Evolutionary conservation across 2,329 filamentous ascomycete species (phyloP).

Genomic region (Coleophoma eucalyptorum): DNA sequence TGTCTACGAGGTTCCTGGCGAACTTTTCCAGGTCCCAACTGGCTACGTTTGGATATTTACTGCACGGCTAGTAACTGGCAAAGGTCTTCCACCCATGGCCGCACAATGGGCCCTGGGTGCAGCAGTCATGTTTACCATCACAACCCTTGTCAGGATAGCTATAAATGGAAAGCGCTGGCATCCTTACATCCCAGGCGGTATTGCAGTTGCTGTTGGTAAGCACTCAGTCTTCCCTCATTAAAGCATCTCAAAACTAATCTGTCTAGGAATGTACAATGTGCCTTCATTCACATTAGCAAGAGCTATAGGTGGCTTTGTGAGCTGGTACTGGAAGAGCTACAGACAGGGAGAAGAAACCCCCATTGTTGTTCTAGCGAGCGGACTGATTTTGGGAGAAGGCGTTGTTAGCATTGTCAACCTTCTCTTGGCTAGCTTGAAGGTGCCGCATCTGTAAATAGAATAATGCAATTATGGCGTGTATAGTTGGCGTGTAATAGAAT

Average conservation of each 20-base stretch:
- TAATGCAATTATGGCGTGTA: not conserved
- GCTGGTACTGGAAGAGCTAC: constrained; percentile 71
- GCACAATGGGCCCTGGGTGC: constrained; percentile 73
- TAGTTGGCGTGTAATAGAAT: no score
- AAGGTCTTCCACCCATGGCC: constrained; percentile 81
- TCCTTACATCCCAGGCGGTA: constrained; percentile 80
- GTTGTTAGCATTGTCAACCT: constrained; percentile 90
- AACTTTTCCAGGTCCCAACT: constrained; percentile 89
- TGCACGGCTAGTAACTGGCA: constrained; percentile 84
- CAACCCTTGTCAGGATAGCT: constrained; percentile 68
- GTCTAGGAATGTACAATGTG: constrained; percentile 88
- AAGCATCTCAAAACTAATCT: not conserved
- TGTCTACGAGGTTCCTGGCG: constrained; percentile 84
- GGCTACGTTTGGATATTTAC: constrained; percentile 98
- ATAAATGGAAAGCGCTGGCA: constrained; percentile 57
- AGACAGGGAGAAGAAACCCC: constrained; percentile 60
- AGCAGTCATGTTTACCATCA: constrained; percentile 67
- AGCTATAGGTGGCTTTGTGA: constrained; percentile 72
- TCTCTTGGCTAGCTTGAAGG: constrained; percentile 69
- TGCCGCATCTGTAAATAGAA: constrained; percentile 59
- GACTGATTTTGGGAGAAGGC: constrained; percentile 89
- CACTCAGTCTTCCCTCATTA: not conserved
- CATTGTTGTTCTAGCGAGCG: constrained; percentile 84
- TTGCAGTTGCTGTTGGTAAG: constrained; percentile 87
- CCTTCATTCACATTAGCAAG: constrained; percentile 92